phyloP scores from a whole-genome alignment of 495 filamentous ascomycete genomes.

The Oidiodendron maius region DNA sequence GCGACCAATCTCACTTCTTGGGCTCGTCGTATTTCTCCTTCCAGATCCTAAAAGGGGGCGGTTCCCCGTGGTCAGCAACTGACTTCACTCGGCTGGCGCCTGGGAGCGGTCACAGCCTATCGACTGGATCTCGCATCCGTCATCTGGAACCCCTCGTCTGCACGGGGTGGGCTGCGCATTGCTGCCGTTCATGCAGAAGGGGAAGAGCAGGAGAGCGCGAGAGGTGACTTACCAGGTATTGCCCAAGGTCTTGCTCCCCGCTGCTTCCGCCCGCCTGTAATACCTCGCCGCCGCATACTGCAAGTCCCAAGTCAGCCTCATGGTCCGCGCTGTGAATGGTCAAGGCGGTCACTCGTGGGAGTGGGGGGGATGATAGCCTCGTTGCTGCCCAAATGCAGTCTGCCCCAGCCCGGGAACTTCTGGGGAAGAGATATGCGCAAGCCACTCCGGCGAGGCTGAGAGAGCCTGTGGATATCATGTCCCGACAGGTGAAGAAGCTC shows the following conservation, averaged over 20 bases:
- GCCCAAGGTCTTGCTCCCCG: conserved; percentile 82
- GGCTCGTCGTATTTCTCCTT: conserved; percentile 80
- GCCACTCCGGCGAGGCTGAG: conserved; percentile 24
- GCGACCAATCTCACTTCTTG: conserved; percentile 23
- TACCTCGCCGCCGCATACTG: conserved; percentile 65
- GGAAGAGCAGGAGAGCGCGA: conserved; percentile 14
- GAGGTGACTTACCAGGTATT: conserved; percentile 81
- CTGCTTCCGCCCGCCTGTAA: conserved; percentile 85
- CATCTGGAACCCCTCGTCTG: conserved; percentile 19
- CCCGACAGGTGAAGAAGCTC: conserved; percentile 21
- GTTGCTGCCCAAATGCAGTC: conserved; percentile 32
- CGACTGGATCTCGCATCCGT: conserved; percentile 13
- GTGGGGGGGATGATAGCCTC: conserved; percentile 18
- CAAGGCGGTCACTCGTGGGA: conserved; percentile 13
- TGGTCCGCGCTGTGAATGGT: conserved; percentile 12
- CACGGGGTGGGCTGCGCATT: conserved; percentile 13
- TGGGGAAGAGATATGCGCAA: conserved; percentile 15
- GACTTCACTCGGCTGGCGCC: conserved; percentile 9
- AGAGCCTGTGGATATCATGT: conserved; percentile 12
- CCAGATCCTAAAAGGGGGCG: conserved; percentile 67
- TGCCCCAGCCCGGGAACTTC: no score
- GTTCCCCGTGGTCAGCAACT: conserved; percentile 12
- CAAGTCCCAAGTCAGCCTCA: conserved; percentile 16
- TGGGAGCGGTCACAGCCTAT: conserved; percentile 17
- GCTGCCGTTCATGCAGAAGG: conserved; percentile 6